These are phyloP conservation scores for Agrostemma githago DNA, from an alignment of 148 eudicot species.

Conservation along the genomic window DNA sequence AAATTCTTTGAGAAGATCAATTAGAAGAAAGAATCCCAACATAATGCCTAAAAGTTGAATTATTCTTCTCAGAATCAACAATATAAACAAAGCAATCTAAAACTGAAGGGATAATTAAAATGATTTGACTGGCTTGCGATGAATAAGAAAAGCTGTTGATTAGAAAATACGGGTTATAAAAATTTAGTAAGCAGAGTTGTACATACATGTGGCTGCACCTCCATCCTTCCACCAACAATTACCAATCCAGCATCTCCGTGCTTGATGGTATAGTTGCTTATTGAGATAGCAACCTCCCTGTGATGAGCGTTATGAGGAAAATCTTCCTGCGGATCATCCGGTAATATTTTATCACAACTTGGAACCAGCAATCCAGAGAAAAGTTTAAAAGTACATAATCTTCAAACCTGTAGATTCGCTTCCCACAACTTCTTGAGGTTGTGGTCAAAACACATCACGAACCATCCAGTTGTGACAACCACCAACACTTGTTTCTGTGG, in stretches of 20 bases:
- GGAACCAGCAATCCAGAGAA: background rate
- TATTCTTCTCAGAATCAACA: background rate
- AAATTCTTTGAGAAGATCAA: background rate
- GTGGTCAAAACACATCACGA: conserved; percentile 97
- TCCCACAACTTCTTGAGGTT: conserved; percentile 96
- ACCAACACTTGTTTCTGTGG: conserved; percentile 84
- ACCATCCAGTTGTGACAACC: conserved; percentile 97
- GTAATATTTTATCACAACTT: conserved; percentile 4
- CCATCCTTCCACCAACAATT: conserved; percentile 96
- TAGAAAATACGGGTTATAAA: background rate
- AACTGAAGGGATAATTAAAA: background rate
- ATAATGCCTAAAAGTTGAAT: background rate
- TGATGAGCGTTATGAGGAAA: conserved; percentile 97
- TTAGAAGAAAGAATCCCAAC: background rate
- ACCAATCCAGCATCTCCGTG: conserved; percentile 94
- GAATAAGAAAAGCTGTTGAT: background rate
- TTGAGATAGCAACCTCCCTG: conserved; percentile 76
- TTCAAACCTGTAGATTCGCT: conserved; percentile 65
- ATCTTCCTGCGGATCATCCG: conserved; percentile 53
- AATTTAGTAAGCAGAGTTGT: conserved; percentile 16
- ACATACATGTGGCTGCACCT: conserved; percentile 89
- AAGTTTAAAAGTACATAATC: background rate
- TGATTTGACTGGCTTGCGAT: background rate
- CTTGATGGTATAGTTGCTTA: conserved; percentile 88
- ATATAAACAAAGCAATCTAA: background rate